A percentile compares a stretch with the other conserved stretches of the same genome.
Conservation (phyloP, 768 basidiomycete genomes). For the Boletus insuetus region DNA sequence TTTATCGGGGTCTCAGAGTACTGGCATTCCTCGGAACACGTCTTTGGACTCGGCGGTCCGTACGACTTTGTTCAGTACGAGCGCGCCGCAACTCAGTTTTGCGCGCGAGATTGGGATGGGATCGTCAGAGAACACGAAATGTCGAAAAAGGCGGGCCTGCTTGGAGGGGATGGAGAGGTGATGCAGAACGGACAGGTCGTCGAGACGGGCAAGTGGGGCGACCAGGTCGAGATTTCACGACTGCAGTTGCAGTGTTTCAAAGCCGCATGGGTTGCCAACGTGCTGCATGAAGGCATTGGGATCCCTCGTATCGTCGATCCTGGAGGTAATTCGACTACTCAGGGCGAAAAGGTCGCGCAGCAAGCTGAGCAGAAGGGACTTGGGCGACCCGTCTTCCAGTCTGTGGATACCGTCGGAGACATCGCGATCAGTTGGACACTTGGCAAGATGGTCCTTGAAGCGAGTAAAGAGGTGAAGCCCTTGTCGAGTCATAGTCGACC, state of each 20-base stretch:
- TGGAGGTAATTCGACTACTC: constrained; percentile 72
- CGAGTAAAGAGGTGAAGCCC: constrained; percentile 77
- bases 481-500: constrained; percentile 48
- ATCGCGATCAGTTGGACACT: constrained; percentile 98
- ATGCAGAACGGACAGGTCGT: constrained; percentile 57
- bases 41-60: constrained; percentile 90
- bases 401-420: constrained; percentile 85
- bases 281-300: constrained; percentile 93
- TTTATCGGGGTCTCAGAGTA: constrained; percentile 99
- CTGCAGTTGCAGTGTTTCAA: constrained; percentile 99
- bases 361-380: constrained; percentile 84
- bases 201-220: constrained; percentile 66
- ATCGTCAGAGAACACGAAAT: constrained; percentile 65
- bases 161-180: constrained; percentile 67
- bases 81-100: constrained; percentile 85
- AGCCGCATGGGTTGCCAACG: constrained; percentile 96
- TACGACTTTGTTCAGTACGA: constrained; percentile 98
- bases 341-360: constrained; percentile 65
- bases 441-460: constrained; percentile 98
- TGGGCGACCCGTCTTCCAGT: constrained; percentile 84
- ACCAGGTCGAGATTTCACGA: constrained; percentile 75
- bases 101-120: constrained; percentile 71
- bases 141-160: constrained; percentile 44
- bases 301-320: constrained; percentile 88
- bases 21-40: constrained; percentile 98